phyloP scores from a whole-genome alignment of 2,329 filamentous ascomycete species.

The Hypoxylon rubiginosum region DNA sequence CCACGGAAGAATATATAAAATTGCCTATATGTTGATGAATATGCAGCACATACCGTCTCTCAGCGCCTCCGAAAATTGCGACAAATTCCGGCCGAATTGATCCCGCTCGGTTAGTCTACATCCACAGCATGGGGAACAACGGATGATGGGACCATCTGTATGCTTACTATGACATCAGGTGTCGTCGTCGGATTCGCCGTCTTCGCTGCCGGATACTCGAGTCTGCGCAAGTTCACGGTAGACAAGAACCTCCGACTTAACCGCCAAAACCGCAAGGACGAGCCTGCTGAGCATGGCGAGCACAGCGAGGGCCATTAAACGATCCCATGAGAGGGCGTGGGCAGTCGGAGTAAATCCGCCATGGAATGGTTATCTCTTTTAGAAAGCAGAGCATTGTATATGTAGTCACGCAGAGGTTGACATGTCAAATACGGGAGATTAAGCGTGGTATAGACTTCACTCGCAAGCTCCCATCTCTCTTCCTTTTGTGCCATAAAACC shows the following conservation, averaged over 20 bases:
- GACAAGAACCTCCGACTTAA: slow-evolving; percentile 94
- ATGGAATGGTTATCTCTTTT: slow-evolving; percentile 33
- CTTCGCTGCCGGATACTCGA: slow-evolving; percentile 84
- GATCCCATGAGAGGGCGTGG: slow-evolving; percentile 31
- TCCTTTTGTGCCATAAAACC: slow-evolving; percentile 39
- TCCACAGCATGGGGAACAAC: slow-evolving; percentile 47
- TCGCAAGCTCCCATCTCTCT: slow-evolving; percentile 41
- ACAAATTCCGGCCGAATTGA: slow-evolving; percentile 92
- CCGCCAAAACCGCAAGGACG: slow-evolving; percentile 70
- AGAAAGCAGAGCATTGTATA: slow-evolving; percentile 49
- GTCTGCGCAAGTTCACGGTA: slow-evolving; percentile 82
- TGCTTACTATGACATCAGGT: slow-evolving; percentile 64
- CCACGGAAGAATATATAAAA: slow-evolving; percentile 3
- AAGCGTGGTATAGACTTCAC: slow-evolving; percentile 46
- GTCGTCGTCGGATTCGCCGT: slow-evolving; percentile 90
- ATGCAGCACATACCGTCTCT: slow-evolving; percentile 91
- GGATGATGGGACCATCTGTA: not conserved
- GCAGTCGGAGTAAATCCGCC: slow-evolving; percentile 26
- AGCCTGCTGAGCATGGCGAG: slow-evolving; percentile 55
- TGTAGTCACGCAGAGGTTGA: slow-evolving; percentile 41
- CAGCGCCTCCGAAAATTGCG: slow-evolving; percentile 92
- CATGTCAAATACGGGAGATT: slow-evolving; percentile 46
- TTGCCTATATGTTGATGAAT: slow-evolving; percentile 38
- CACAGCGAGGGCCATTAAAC: slow-evolving; percentile 54
- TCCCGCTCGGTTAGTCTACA: slow-evolving; percentile 83